These are phyloP conservation scores for Penicillium sp. DNA, from an alignment of 2,329 filamentous ascomycete species.

Conservation along the genomic window DNA sequence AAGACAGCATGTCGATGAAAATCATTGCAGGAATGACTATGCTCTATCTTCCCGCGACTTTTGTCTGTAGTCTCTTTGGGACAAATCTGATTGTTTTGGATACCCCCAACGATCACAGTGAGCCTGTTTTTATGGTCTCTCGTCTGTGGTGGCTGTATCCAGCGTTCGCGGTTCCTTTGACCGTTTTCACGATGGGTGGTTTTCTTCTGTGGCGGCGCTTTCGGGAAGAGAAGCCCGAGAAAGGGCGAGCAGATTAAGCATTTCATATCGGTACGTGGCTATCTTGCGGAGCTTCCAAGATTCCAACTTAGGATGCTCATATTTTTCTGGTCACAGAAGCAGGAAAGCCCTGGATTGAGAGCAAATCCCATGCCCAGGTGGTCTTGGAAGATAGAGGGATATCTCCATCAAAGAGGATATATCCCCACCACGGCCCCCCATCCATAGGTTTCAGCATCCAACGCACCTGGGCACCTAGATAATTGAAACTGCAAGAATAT, in stretches of 20 bases:
- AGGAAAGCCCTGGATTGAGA: too few relatives aligned
- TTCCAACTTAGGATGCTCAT: too few relatives aligned
- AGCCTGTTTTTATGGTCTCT: conserved; percentile 17
- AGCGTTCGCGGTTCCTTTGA: conserved; percentile 19
- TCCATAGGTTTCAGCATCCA: too few relatives aligned
- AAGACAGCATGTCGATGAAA: conserved; percentile 28
- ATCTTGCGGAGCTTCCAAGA: too few relatives aligned
- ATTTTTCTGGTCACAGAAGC: too few relatives aligned
- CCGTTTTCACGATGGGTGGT: conserved; percentile 13
- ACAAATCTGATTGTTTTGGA: conserved; percentile 21
- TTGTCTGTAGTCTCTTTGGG: conserved; percentile 26
- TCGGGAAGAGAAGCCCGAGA: not conserved
- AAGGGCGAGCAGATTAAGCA: not conserved
- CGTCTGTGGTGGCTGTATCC: conserved; percentile 21
- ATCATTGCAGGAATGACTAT: conserved; percentile 25
- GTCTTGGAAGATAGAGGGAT: too few relatives aligned
- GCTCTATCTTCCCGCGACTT: conserved; percentile 25
- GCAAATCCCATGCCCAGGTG: too few relatives aligned
- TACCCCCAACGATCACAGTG: conserved; percentile 7
- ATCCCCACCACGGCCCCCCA: too few relatives aligned
- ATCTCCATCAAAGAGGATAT: too few relatives aligned
- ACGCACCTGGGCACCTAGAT: too few relatives aligned
- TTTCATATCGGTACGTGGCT: too few relatives aligned
- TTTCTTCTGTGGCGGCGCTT: not conserved
- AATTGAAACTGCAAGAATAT: too few relatives aligned